Evolutionary conservation across 2,329 filamentous ascomycete species (phyloP), one percentile per base, ranked within the genome.

Genomic region (Fusarium nisikadoi): DNA sequence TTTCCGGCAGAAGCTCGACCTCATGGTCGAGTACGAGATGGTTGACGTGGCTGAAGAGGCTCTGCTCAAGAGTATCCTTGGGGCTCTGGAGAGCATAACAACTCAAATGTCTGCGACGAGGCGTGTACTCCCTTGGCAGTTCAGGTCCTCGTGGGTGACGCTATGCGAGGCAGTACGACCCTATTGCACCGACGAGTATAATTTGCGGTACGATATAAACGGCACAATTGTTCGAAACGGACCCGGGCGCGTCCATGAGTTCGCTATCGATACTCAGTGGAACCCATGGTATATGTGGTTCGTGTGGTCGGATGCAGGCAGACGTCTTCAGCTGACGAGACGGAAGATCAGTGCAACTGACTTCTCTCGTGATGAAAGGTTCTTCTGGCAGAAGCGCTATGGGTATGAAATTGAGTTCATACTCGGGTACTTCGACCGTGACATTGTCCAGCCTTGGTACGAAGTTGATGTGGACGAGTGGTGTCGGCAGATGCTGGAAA

Each of bases 1-100:
- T 19, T 68, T 74, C 33, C 39, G 43, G 0, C 27, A 45, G 12
- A 74, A 74, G 56, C 20, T 74, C 11, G 20, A 53, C 5, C 27
- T 74, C 12, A 56, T 74, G 41, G 27, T 62, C 56, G 19, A 57
- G 36, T 52, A 72, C 29, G 7, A 50, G 3, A 68, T 65, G 35
- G 20, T 73, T 27, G 45, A 52, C 17, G n/a, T 35, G 1, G 12
- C 20, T 4, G 72, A 74, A 38, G 14, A 49, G 33, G 17, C 25
- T 25, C 20, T 63, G 3, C 43, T 72, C 19, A 31, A 36, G 8
- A 35, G 16, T 9, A 33, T 74, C 2, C 43, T n/a, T 2, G 5
- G 11, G 11, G 45, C 57, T 33, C 36, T 70, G 2, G 33, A 49
- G 13, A 19, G 33, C 3, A 62, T 73, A 8, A 35, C 55, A 1